Conservation (phyloP, 2,329 filamentous ascomycete species). For the Orbilia quercus region DNA sequence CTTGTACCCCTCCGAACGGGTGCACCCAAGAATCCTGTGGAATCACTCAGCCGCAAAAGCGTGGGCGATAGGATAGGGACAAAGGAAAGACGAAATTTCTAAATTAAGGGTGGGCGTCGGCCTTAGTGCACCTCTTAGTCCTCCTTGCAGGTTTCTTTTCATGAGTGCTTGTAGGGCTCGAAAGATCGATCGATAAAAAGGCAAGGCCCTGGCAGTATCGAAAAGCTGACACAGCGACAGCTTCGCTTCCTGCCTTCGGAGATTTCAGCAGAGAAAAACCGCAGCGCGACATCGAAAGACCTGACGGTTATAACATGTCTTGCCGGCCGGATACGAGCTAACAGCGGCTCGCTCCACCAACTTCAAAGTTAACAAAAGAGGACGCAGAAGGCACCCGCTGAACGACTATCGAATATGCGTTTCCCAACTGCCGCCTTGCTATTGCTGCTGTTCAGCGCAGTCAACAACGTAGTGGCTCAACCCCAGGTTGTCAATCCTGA, state of each 20-base stretch:
- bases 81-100: constrained; percentile 14
- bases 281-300: not conserved
- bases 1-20: constrained; percentile 33
- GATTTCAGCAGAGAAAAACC: constrained; percentile 18
- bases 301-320: constrained; percentile 25
- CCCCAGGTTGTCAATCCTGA: constrained; percentile 34
- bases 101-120: constrained; percentile 48
- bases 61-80: constrained; percentile 28
- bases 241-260: constrained; percentile 32
- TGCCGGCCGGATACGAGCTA: constrained; percentile 27
- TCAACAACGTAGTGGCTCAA: constrained; percentile 25
- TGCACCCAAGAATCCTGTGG: constrained; percentile 30
- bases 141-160: constrained; percentile 36
- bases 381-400: constrained; percentile 10
- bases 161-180: constrained; percentile 8
- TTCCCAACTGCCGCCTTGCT: constrained; percentile 29
- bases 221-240: constrained; percentile 19
- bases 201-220: constrained; percentile 24
- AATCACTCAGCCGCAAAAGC: constrained; percentile 53
- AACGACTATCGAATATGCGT: constrained; percentile 32
- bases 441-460: constrained; percentile 39
- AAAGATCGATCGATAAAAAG: constrained; percentile 47
- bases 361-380: constrained; percentile 13
- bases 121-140: too few species aligned
- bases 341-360: constrained; percentile 38